Conservation (phyloP, 2,329 filamentous ascomycete genomes). For the Amphichorda felina region DNA sequence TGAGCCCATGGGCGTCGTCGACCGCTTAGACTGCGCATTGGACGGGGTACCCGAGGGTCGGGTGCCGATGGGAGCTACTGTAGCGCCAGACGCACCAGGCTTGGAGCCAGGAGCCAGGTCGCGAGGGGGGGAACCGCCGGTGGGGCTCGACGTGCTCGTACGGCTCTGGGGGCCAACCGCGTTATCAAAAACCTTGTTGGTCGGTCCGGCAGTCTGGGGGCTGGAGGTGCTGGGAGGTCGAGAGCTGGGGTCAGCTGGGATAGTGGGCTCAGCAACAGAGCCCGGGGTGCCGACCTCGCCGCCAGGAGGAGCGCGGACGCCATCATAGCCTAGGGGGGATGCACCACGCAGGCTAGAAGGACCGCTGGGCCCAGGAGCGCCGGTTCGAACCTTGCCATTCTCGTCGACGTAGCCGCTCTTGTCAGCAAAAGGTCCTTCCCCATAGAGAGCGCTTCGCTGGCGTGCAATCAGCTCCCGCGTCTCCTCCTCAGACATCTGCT, state of each 20-base stretch:
- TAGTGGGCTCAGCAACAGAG: constrained; percentile 30
- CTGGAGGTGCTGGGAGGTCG: constrained; percentile 79
- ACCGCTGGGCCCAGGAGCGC: constrained; percentile 53
- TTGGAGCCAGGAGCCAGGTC: constrained; percentile 42
- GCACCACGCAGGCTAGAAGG: constrained; percentile 57
- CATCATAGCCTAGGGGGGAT: constrained; percentile 71
- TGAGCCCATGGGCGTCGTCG: constrained; percentile 86
- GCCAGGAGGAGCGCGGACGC: constrained; percentile 25
- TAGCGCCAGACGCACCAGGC: constrained; percentile 40
- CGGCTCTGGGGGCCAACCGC: constrained; percentile 48
- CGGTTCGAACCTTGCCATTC: constrained; percentile 47
- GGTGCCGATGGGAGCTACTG: constrained; percentile 88
- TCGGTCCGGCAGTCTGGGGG: constrained; percentile 50
- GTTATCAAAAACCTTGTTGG: constrained; percentile 51
- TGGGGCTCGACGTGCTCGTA: constrained; percentile 73
- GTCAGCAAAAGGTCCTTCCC: constrained; percentile 60
- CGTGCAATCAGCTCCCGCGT: constrained; percentile 92
- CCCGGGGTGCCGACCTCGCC: constrained; percentile 25
- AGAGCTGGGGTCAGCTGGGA: constrained; percentile 39
- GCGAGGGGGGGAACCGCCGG: constrained; percentile 68
- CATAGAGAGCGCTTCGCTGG: constrained; percentile 89
- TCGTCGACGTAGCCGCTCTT: constrained; percentile 58
- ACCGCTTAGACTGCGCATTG: constrained; percentile 51
- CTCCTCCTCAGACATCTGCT: constrained; percentile 90
- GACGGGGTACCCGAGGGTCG: constrained; percentile 56